Base-by-base conservation (phyloP, 129 eudicot species). In the Heracleum sosnowskyi region DNA sequence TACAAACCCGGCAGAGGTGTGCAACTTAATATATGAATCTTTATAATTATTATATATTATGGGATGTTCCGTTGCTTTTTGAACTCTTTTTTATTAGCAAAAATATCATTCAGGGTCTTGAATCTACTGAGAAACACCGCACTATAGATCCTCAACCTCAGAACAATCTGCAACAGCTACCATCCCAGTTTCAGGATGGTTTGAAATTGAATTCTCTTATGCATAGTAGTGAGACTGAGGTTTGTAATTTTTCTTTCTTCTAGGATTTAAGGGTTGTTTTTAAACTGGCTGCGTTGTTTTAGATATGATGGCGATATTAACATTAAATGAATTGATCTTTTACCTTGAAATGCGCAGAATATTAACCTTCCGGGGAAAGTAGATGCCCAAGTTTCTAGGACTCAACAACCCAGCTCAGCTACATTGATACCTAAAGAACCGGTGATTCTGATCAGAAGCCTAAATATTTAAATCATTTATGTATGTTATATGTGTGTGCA, bases 161-260 rank as follows among this genome's bases (percentile, higher is more conserved):
- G 77, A 91, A 85, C 80, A 90, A 78, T 84, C 75, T 87, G 88
- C 95, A 87, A 51, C 91, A 92, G 49, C 85, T 92, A 7, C 92
- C 99, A 66, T 86, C 97, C 79, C 99, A 92, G 64, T 92, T 96
- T 78, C 95, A 85, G 57, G 89, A 77, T 39, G 86, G 93, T 26
- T 40, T 92, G 44, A 89, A 88, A 79, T 77, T 96, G 89, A 83
- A 84, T 49, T 79, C 85, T 84, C 80, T 70, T 28, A 86, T 79
- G 75, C 87, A 81, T 63, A 87, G 76, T 77, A 83, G 77, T 73
- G 88, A 74, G 33, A 77, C 79, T 34, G 84, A 90, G 97, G 99
- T 92, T 71, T 62, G 75, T 33, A 55, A 34, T 35, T 4, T 15
- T 55, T 47, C 20, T 41, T 74, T 13, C 60, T 12, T 73, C 11